Base-by-base conservation (phyloP, 2,329 filamentous ascomycete species). In the Pseudogymnoascus sp. region DNA sequence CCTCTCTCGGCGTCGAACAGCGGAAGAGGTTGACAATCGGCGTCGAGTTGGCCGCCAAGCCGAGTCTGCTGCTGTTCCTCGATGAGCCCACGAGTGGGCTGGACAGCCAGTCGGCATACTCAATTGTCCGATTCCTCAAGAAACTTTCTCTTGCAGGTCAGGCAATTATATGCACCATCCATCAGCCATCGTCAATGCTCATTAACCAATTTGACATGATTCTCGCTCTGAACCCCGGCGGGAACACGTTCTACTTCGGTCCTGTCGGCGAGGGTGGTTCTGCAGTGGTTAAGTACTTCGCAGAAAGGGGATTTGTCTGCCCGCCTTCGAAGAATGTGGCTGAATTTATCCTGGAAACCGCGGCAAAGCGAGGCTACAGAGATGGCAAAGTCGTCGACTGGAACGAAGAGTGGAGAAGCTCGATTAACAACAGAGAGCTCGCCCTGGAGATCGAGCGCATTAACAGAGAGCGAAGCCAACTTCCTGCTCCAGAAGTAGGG, bases 351-450 rank as follows among this genome's bases (percentile, higher is more conserved):
- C 67, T 70, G 33, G 68, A 70, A 33, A 75, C 19, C 67, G 60
- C 30, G 64, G 12, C 70, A 71, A 4, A 70, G 70, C 41, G 70
- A 71, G 16, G 69, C 63, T 5, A 73, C 76, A 41, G 45, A 55
- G 45, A 55, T 30, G 79, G 77, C 0, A 77, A 75, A 61, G 74
- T 68, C 68, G 78, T 67, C 49, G 81, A 91, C 71, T 91, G 89
- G 89, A 87, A 86, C 69, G 78, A 89, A 41, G 82, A 89, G 65
- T 91, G 88, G 89, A 76, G 80, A 19, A 79, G 79, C n/a, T 91
- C 84, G 0, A 77, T 82, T 1, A 80, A 90, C 68, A 81, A 85
- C 66, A 75, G 77, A 0, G 73, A 77, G 3, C 75, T 89, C 36
- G 74, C 82, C 14, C 72, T 79, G 7, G 85, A 91, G 67, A 88